Base-by-base conservation (phyloP, 768 basidiomycete species). In the Russula vinacea region DNA sequence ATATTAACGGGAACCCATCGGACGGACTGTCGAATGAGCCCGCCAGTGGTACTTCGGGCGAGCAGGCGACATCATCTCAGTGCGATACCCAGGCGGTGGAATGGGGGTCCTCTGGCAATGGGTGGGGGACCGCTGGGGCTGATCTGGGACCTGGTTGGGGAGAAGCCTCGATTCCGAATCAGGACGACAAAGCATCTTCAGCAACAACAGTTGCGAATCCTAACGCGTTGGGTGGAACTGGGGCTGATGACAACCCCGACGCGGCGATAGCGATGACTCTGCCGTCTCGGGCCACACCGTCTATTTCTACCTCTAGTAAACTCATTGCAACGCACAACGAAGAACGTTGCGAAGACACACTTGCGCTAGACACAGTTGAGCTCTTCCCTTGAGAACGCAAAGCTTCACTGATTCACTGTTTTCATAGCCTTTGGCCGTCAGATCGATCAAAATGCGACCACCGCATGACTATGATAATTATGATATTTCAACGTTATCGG, bases 141-240 rank as follows among this genome's bases (percentile, higher is more conserved):
- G 42, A 40, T 40, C 32, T n/a, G 14, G 60, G 55, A 14, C 14
- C 59, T 39, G 55, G 49, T 40, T 61, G 64, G 64, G 64, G 64
- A 45, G 55, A 52, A 51, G 45, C 22, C 26, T 29, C 55, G n/a
- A 51, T 14, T 22, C 24, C 40, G 16, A 47, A 45, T 39, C 47
- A 61, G 10, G 33, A 40, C 14, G n/a, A 6, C 33, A 56, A 50
- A 24, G 33, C 44, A 32, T 17, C n/a, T 22, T 16, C 53, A 14
- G 37, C n/a, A 33, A 29, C 29, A 33, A 19, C 45, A 8, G 22
- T 37, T 24, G 33, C 35, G 49, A 65, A 44, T 13, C 13, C 59
- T 35, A 39, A 35, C 4, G 2, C 33, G 40, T 11, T 44, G 16
- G 49, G 26, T 13, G 26, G 29, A 42, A 39, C 32, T 40, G 32